phyloP scores from a whole-genome alignment of 805 yeast genomes.

The Saccharomycopsis fodiens region DNA sequence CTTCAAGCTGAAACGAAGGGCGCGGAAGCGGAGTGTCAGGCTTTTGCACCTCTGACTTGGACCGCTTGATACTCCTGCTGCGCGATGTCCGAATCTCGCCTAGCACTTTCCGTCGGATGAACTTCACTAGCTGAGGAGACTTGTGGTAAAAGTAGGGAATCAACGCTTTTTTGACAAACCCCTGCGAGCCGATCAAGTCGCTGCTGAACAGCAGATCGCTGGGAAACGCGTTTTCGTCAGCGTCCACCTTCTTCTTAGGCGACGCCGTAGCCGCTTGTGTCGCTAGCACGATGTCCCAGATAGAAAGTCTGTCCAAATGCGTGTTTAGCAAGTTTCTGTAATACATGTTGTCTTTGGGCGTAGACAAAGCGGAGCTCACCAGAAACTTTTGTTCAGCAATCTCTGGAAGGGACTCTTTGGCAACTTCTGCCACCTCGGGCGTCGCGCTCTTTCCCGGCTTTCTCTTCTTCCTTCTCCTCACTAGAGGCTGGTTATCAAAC shows the following conservation, averaged over 20 bases:
- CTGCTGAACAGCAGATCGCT: neutral
- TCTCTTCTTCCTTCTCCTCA: constrained; percentile 1
- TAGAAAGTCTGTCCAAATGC: constrained; percentile 16
- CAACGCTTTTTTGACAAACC: constrained; percentile 11
- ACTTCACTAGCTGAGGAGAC: constrained; percentile 14
- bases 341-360: neutral
- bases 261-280: neutral
- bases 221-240: neutral
- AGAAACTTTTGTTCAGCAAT: neutral
- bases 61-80: neutral
- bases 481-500: neutral
- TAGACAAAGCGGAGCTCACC: neutral
- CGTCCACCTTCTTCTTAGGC: neutral
- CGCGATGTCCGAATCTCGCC: constrained; percentile 3
- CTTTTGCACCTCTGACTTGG: neutral
- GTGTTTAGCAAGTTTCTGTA: constrained; percentile 12
- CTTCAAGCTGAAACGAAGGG: neutral
- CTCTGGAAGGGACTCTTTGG: too few relatives aligned
- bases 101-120: constrained; percentile 11
- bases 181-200: constrained; percentile 7
- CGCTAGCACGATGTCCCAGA: constrained; percentile 19
- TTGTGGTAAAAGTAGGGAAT: constrained; percentile 18
- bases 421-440: too few relatives aligned
- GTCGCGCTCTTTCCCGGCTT: too few relatives aligned
- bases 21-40: neutral